A percentile compares a stretch with the other conserved stretches of the same genome.
Evolutionary conservation across 352 stramenopile genomes (phyloP).

Genomic region (Phytophthora meadii): DNA sequence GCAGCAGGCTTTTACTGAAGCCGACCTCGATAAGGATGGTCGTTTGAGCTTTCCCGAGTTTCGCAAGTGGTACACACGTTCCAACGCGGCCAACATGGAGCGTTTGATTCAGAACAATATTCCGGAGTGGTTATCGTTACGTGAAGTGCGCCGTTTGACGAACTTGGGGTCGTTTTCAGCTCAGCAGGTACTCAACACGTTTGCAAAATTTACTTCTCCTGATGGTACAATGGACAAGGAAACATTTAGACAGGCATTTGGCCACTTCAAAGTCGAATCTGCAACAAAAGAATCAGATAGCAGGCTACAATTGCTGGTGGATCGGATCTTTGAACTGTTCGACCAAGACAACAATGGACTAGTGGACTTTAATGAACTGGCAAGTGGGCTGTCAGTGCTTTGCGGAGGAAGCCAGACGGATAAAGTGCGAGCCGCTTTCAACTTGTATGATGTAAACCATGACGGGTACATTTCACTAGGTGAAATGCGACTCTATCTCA

Average conservation of each 20-base stretch:
- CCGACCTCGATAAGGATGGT: slow-evolving; percentile 71
- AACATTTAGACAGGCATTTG: slow-evolving; percentile 67
- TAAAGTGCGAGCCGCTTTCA: slow-evolving; percentile 85
- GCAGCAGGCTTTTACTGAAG: slow-evolving; percentile 77
- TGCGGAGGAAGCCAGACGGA: slow-evolving; percentile 74
- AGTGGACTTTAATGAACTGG: slow-evolving; percentile 86
- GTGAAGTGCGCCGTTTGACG: slow-evolving; percentile 80
- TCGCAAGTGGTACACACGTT: slow-evolving; percentile 81
- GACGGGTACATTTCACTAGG: slow-evolving; percentile 86
- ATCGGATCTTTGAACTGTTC: slow-evolving; percentile 85
- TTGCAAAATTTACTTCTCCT: slow-evolving; percentile 66
- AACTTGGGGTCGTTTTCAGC: slow-evolving; percentile 75
- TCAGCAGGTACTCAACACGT: slow-evolving; percentile 81
- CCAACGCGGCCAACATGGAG: slow-evolving; percentile 79
- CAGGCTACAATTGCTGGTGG: slow-evolving; percentile 65
- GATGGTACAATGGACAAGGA: slow-evolving; percentile 79
- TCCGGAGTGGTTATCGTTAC: slow-evolving; percentile 77
- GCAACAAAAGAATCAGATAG: slow-evolving; percentile 30
- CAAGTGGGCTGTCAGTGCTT: slow-evolving; percentile 79
- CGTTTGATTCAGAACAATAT: slow-evolving; percentile 82
- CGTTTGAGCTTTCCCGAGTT: slow-evolving; percentile 83
- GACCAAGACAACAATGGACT: slow-evolving; percentile 83
- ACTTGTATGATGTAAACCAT: slow-evolving; percentile 89
- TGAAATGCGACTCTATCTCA: slow-evolving; percentile 88
- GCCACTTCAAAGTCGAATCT: slow-evolving; percentile 51